phyloP scores from a whole-genome alignment of 441 rosid species.

The Breynia disticha region DNA sequence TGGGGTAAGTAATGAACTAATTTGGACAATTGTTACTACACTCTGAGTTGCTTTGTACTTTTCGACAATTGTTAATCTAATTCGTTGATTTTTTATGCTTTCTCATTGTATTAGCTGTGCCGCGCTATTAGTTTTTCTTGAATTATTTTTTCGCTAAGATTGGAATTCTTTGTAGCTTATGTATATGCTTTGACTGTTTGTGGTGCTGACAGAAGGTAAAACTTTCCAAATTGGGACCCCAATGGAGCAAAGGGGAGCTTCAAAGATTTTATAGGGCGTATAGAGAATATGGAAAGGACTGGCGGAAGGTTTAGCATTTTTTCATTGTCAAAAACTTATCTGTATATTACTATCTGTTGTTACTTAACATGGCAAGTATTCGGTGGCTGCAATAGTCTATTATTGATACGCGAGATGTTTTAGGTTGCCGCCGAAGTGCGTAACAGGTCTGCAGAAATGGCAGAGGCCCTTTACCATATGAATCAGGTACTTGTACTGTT shows the following conservation, averaged over 20 bases:
- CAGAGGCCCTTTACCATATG: constrained; percentile 70
- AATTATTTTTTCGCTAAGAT: no score
- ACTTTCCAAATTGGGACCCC: constrained; percentile 64
- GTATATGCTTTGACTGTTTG: no score
- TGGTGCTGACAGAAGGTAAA: constrained; percentile 74
- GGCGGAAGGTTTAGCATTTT: constrained; percentile 53
- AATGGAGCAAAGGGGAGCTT: constrained; percentile 79
- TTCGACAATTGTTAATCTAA: no score
- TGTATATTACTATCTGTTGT: background rate
- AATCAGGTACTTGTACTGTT: constrained; percentile 48
- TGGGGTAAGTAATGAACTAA: constrained; percentile 34
- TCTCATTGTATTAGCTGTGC: no score
- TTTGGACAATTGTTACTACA: no score
- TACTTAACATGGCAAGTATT: background rate
- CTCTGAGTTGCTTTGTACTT: no score
- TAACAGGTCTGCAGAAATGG: constrained; percentile 77
- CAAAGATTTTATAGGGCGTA: constrained; percentile 74
- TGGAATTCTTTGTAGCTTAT: no score
- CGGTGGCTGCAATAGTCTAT: constrained; percentile 4
- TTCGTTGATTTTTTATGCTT: no score
- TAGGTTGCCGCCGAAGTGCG: constrained; percentile 69
- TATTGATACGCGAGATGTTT: constrained; percentile 14
- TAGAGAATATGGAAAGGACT: constrained; percentile 62
- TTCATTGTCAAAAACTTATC: background rate
- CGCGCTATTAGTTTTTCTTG: no score